Percentiles rank a stretch among this genome's conserved stretches.
phyloP scores from a whole-genome alignment of 768 basidiomycete genomes.

The Russula abietina region DNA sequence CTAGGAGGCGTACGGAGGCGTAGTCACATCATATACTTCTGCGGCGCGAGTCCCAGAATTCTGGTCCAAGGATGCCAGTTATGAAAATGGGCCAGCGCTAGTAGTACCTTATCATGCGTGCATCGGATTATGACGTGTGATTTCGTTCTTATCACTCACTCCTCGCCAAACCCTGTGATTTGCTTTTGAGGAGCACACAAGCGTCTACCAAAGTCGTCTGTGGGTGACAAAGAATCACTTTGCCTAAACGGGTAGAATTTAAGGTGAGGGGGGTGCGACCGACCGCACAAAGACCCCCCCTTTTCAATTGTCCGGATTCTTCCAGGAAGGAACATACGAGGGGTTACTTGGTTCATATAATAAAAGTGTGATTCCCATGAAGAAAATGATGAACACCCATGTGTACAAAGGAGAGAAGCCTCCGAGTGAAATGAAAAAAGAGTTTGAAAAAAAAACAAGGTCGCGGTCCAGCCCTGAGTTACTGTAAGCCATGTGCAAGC shows the following conservation, averaged over 20 bases:
- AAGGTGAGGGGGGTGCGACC: neutral
- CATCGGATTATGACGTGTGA: neutral
- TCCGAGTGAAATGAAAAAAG: neutral
- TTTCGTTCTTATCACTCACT: neutral
- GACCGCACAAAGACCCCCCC: neutral
- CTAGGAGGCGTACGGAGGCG: neutral
- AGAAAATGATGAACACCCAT: neutral
- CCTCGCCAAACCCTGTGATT: neutral
- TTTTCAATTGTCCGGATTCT: neutral
- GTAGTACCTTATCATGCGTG: neutral
- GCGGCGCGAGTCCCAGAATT: neutral
- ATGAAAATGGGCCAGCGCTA: constrained; percentile 1
- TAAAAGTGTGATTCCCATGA: neutral
- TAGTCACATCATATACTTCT: neutral
- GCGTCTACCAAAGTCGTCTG: neutral
- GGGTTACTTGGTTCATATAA: neutral
- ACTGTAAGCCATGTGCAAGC: neutral
- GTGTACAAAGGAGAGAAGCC: neutral
- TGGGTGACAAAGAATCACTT: neutral
- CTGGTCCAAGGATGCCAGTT: constrained; percentile 2
- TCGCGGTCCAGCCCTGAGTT: neutral
- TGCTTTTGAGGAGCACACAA: neutral
- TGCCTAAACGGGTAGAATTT: neutral
- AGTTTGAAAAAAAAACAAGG: no score
- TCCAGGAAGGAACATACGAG: neutral